Percentiles rank a stretch among this genome's conserved stretches.
Evolutionary conservation across 1,139 yeast genomes (phyloP).

Genomic region (Blastobotrys proliferans): DNA sequence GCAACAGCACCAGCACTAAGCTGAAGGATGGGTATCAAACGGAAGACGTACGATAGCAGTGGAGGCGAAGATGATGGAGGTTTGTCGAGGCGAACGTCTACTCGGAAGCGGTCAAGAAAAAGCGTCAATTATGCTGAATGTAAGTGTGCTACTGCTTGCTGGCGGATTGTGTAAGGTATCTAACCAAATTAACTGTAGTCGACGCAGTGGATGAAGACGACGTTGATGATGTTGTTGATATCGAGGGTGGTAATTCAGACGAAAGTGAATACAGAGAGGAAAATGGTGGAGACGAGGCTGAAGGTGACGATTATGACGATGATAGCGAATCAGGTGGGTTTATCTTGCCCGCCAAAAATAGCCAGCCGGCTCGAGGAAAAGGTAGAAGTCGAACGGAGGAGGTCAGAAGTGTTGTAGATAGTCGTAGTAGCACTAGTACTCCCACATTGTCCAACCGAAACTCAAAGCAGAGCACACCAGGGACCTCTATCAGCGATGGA

Average conservation of each 20-base stretch:
- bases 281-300: background rate
- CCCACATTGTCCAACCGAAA: background rate
- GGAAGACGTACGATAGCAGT: background rate
- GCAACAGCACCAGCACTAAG: too few species aligned
- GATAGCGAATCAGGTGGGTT: constrained; percentile 10
- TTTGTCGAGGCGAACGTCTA: background rate
- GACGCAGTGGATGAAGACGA: background rate
- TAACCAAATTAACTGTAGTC: background rate
- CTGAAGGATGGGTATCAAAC: too few species aligned
- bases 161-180: background rate
- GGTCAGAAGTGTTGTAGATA: background rate
- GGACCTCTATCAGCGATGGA: constrained; percentile 6
- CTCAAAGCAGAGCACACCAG: constrained; percentile 5
- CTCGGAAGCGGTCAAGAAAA: background rate
- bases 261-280: background rate
- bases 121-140: constrained; percentile 2
- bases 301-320: background rate
- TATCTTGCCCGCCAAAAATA: background rate
- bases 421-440: constrained; percentile 2
- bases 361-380: background rate
- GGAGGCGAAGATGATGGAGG: background rate
- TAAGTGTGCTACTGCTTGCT: background rate
- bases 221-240: background rate
- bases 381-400: background rate
- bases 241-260: background rate